Evolutionary conservation across 2,329 filamentous ascomycete genomes (phyloP).

Genomic region (Penicillium polonicum): DNA sequence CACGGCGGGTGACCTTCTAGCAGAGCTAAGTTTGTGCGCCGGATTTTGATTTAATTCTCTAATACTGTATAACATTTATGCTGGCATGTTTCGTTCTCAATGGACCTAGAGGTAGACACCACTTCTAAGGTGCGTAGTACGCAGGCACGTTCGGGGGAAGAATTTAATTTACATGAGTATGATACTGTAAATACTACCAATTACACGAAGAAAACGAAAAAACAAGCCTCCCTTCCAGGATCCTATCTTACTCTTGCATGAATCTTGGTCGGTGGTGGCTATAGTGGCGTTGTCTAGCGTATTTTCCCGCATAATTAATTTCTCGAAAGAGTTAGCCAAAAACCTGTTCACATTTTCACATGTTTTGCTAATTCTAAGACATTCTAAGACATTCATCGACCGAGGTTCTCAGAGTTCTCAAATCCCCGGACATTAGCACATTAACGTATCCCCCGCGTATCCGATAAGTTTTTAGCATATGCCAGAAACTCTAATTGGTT

Average conservation of each 20-base stretch:
- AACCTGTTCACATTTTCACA: not conserved
- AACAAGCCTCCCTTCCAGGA: not conserved
- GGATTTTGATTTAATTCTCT: not conserved
- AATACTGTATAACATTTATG: slow-evolving; percentile 1
- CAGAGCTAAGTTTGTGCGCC: slow-evolving; percentile 35
- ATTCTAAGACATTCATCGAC: not conserved
- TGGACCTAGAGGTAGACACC: not conserved
- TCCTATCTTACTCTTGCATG: not conserved
- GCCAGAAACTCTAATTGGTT: slow-evolving; percentile 3
- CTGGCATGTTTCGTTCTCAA: not conserved
- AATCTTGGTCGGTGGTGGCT: not conserved
- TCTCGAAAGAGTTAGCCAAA: not conserved
- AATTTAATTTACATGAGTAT: not conserved
- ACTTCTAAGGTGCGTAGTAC: not conserved
- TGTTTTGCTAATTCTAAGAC: not conserved
- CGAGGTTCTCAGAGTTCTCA: not conserved
- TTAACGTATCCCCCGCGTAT: not conserved
- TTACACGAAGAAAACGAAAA: not conserved
- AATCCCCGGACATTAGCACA: not conserved
- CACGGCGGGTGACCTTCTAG: slow-evolving; percentile 50
- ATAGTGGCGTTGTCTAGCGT: not conserved
- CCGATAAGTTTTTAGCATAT: not conserved
- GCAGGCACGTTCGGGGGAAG: not conserved
- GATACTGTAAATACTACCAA: not conserved
- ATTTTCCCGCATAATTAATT: not conserved